These are phyloP conservation scores for Davidsoniella eucalypti DNA, from an alignment of 2,329 filamentous ascomycete species.

Conservation along the genomic window DNA sequence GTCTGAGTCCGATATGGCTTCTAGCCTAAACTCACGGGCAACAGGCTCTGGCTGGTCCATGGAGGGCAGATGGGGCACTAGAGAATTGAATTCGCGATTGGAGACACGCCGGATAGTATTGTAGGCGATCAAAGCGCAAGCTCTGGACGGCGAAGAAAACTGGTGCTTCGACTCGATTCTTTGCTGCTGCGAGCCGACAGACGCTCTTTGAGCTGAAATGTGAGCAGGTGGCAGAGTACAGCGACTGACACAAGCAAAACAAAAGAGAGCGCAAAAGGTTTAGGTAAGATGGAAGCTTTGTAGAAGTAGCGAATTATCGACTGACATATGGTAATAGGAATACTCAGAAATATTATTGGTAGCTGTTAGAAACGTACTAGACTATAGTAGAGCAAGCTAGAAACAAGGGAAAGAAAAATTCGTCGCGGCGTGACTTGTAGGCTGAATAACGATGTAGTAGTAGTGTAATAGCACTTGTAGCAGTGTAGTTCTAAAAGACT, in stretches of 20 bases:
- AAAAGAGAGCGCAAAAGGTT: not conserved
- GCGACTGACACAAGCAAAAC: too few relatives aligned
- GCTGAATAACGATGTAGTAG: not conserved
- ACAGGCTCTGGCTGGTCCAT: conserved; percentile 36
- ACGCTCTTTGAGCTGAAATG: not conserved
- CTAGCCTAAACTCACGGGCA: conserved; percentile 61
- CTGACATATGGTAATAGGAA: too few relatives aligned
- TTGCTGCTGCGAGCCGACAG: not conserved
- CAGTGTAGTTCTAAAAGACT: not conserved
- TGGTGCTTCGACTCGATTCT: not conserved
- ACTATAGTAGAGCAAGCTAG: not conserved
- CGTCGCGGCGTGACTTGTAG: conserved; percentile 1
- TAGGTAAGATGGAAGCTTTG: not conserved
- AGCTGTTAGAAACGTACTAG: too few relatives aligned
- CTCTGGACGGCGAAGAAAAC: not conserved
- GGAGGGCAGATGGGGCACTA: not conserved
- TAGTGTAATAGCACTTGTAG: not conserved
- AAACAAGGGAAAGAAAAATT: conserved; percentile 1
- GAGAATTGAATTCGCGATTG: not conserved
- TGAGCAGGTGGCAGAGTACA: too few relatives aligned
- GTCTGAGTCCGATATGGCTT: conserved; percentile 79
- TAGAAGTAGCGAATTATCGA: too few relatives aligned
- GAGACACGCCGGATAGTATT: not conserved
- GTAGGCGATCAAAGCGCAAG: not conserved
- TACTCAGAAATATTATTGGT: too few relatives aligned